Evolutionary conservation across 805 yeast species (phyloP), one percentile per base, ranked within the genome.

Genomic region (Saturnispora serradocipensis): DNA sequence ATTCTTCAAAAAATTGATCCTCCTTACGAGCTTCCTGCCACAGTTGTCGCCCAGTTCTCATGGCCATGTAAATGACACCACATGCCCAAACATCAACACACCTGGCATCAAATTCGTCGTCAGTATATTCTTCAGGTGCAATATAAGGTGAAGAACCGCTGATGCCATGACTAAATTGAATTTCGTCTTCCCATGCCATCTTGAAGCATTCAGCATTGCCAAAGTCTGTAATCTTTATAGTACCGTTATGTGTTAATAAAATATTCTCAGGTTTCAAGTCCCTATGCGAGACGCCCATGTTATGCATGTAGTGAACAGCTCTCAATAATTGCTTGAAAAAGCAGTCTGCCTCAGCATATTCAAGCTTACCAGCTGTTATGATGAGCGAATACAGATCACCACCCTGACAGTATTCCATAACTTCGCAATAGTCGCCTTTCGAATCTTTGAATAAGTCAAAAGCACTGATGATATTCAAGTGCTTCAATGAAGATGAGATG

Each of bases 11-110:
- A 62, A 87, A 88, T 59, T 84, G 95, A 63, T 91, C 98, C 43
- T 82, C 87, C 30, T 72, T 76, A 53, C 80, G 78, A 2, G 98
- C 97, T 53, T 81, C 70, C 59, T 86, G 81, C 98, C 98, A 91
- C 49, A 93, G 68, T 61, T 91, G 96, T 49, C 96, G 74, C 4
- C 98, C 99, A 0, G 97, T 87, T 60, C 97, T 73, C 91, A 88
- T 84, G 6, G 95, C 95, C 88, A 88, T 84, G 63, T 86, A 88
- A 35, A 88, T 88, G 10, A 88, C 91, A 47, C 96, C 96, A 71
- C 95, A 87, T 0, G 96, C 82, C 97, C 97, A 88, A 36, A 88
- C 80, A 68, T 88, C 96, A 6, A 86, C 85, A 35, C 85, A 76
- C 52, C 96, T 69, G 2, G 95, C 86, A 67, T 88, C 96, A 66